These are phyloP conservation scores for Camellia sinensis DNA, from an alignment of 148 eudicot genomes.

Conservation along the genomic window DNA sequence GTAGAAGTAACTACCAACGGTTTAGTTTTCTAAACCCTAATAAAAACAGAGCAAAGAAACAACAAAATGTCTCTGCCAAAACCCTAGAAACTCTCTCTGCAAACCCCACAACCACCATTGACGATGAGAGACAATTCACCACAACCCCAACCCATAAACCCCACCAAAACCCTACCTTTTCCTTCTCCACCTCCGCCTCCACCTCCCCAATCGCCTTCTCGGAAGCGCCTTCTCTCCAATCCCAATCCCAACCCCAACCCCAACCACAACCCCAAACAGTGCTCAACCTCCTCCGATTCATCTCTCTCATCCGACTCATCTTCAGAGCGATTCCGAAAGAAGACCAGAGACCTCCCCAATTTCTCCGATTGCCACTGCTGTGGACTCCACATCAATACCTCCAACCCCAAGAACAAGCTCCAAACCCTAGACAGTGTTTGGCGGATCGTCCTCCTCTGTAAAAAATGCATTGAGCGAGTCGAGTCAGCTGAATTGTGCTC, in stretches of 20 bases:
- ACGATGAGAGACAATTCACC: not conserved
- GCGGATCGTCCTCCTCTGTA: constrained; percentile 81
- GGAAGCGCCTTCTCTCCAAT: constrained; percentile 5
- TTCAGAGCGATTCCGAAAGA: constrained; percentile 28
- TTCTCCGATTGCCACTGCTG: constrained; percentile 80
- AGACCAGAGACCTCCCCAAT: constrained; percentile 79
- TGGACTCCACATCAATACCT: constrained; percentile 44
- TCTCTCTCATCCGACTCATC: constrained; percentile 18
- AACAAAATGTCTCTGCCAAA: not conserved
- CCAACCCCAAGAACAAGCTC: constrained; percentile 64
- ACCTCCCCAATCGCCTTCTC: not conserved
- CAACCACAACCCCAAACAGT: constrained; percentile 3
- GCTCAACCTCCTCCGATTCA: constrained; percentile 17
- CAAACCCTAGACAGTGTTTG: constrained; percentile 60
- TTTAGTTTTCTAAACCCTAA: not conserved
- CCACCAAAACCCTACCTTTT: too few relatives aligned
- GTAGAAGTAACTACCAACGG: not conserved
- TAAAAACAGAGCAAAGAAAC: not conserved
- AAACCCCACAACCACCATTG: not conserved
- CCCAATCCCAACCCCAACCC: not conserved
- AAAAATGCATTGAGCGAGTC: constrained; percentile 40
- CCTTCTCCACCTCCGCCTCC: not conserved
- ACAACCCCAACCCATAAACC: too few relatives aligned
- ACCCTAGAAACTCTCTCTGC: not conserved
- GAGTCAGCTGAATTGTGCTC: constrained; percentile 51